Conservation (phyloP, 2,329 filamentous ascomycete genomes). For the Botrytis fabae region DNA sequence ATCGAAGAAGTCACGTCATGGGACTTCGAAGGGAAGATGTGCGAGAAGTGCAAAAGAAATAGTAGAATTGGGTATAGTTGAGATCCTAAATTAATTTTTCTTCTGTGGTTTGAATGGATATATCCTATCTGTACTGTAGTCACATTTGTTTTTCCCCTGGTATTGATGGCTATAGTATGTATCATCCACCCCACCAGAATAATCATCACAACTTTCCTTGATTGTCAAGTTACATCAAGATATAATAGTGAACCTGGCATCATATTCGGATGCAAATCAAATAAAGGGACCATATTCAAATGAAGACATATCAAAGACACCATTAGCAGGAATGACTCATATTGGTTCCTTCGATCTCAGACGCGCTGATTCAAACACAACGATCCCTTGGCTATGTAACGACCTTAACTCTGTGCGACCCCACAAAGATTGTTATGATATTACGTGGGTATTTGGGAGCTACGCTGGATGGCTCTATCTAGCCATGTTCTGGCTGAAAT, state of each 20-base stretch:
- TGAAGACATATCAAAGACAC: background rate
- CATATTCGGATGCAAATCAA: too few relatives aligned
- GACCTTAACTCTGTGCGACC: fast-evolving
- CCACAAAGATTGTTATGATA: background rate
- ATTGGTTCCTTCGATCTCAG: background rate
- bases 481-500: background rate
- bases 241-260: background rate
- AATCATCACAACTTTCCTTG: background rate
- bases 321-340: background rate
- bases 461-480: background rate
- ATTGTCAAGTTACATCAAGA: background rate
- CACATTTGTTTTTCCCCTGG: fast-evolving
- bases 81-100: too few relatives aligned
- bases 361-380: background rate
- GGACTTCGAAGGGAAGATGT: background rate
- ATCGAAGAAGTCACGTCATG: background rate
- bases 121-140: background rate
- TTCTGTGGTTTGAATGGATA: background rate
- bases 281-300: background rate
- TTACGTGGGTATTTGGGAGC: background rate
- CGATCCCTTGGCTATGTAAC: background rate
- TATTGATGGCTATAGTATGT: background rate
- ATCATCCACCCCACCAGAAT: background rate
- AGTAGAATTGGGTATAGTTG: background rate
- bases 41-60: background rate